Evolutionary conservation across 768 basidiomycete genomes (phyloP).

Genomic region (Rhodotorula taiwanensis): DNA sequence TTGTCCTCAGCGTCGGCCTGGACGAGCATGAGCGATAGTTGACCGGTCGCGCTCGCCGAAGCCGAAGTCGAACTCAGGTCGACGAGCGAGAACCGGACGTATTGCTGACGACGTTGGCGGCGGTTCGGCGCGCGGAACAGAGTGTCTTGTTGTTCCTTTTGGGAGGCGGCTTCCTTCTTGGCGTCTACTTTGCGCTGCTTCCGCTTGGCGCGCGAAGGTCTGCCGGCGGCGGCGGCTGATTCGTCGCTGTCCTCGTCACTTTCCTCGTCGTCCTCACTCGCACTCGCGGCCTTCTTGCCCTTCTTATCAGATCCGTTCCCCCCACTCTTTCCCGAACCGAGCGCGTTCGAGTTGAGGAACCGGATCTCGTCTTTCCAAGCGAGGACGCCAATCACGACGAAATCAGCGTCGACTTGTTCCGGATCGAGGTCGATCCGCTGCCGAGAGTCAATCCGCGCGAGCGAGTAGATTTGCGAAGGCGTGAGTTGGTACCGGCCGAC

Average conservation of each 20-base stretch:
- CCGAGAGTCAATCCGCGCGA: constrained; percentile 65
- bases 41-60: constrained; percentile 70
- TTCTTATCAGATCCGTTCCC: constrained; percentile 35
- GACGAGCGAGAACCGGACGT: constrained; percentile 74
- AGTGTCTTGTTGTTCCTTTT: background rate
- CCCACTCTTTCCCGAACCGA: constrained; percentile 37
- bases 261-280: too few relatives aligned
- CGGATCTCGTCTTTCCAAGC: constrained; percentile 79
- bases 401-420: constrained; percentile 66
- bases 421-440: constrained; percentile 76
- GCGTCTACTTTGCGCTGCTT: background rate
- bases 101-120: constrained; percentile 58
- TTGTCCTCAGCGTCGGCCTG: constrained; percentile 62
- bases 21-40: constrained; percentile 75
- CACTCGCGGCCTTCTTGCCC: constrained; percentile 1
- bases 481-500: constrained; percentile 77
- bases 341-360: constrained; percentile 32
- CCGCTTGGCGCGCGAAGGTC: background rate
- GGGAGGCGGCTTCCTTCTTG: constrained; percentile 1
- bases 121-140: background rate
- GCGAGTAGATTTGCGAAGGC: constrained; percentile 81
- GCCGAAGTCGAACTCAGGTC: constrained; percentile 62
- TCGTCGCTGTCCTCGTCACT: constrained; percentile 11
- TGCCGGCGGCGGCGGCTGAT: constrained; percentile 5
- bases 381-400: constrained; percentile 91